Percentiles rank a stretch among this genome's conserved stretches.
Evolutionary conservation across 2,329 filamentous ascomycete genomes (phyloP).

Genomic region (Fusarium virguliforme): DNA sequence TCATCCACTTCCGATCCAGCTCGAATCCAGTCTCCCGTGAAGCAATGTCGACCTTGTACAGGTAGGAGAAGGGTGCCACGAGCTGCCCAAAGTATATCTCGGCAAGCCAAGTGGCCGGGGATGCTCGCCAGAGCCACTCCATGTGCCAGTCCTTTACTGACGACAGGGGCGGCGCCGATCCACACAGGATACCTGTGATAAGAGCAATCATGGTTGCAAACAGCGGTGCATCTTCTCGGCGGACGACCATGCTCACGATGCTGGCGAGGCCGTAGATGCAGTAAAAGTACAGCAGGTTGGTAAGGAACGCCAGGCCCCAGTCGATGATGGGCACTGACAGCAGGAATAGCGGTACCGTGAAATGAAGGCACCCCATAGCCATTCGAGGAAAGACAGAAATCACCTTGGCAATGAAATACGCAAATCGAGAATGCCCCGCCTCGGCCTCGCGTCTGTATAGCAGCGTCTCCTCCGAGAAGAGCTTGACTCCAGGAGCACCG

Average conservation of each 20-base stretch:
- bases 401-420: conserved; percentile 72
- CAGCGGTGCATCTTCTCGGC: conserved; percentile 71
- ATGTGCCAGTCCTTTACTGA: conserved; percentile 68
- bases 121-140: conserved; percentile 70
- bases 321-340: conserved; percentile 66
- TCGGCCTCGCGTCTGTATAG: conserved; percentile 70
- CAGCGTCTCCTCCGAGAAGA: conserved; percentile 62
- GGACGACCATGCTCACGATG: conserved; percentile 68
- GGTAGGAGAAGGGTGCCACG: conserved; percentile 63
- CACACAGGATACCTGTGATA: conserved; percentile 69
- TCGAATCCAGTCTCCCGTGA: conserved; percentile 62
- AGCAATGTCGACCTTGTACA: conserved; percentile 68
- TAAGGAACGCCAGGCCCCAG: conserved; percentile 65
- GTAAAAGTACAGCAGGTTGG: conserved; percentile 71
- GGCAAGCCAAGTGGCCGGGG: conserved; percentile 70
- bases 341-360: conserved; percentile 66
- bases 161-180: conserved; percentile 66
- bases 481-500: conserved; percentile 67
- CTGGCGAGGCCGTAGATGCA: conserved; percentile 71
- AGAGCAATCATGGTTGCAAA: conserved; percentile 70
- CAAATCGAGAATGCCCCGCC: conserved; percentile 69
- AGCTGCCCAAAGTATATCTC: conserved; percentile 71
- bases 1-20: conserved; percentile 62
- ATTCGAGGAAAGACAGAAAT: conserved; percentile 68
- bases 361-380: conserved; percentile 68